Evolutionary conservation across 2,329 filamentous ascomycete species (phyloP).

Genomic region (Diatrype stigma): DNA sequence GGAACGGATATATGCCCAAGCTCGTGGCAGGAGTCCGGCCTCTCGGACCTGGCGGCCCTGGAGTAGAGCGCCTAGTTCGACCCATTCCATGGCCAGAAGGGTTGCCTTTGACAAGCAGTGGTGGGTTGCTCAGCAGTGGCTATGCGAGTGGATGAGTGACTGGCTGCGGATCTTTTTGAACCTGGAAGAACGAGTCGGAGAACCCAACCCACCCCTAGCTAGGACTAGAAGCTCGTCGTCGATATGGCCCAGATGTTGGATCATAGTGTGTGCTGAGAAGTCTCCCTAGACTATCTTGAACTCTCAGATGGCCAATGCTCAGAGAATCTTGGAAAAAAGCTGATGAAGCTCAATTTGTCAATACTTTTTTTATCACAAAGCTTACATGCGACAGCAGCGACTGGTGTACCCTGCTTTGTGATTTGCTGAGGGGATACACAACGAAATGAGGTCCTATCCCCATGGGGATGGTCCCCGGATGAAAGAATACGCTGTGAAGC

Average conservation of each 20-base stretch:
- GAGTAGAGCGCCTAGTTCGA: conserved; percentile 34
- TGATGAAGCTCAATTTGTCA: background rate
- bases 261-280: background rate
- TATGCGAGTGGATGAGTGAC: conserved; percentile 42
- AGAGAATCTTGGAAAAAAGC: background rate
- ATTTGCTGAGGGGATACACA: no score
- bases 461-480: conserved; percentile 7
- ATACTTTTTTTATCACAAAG: no score
- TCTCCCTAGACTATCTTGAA: background rate
- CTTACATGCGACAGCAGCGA: conserved; percentile 43
- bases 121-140: conserved; percentile 35
- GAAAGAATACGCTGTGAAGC: conserved; percentile 15
- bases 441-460: no score
- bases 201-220: conserved; percentile 41
- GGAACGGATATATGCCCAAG: conserved; percentile 29
- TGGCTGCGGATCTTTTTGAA: conserved; percentile 55
- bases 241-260: background rate
- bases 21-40: conserved; percentile 46
- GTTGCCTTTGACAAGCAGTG: conserved; percentile 40
- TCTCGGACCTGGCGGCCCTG: conserved; percentile 35
- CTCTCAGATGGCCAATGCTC: background rate
- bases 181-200: conserved; percentile 44
- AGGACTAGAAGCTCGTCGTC: conserved; percentile 16
- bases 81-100: conserved; percentile 20
- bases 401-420: no score